Conservation (phyloP, 352 stramenopile genomes). For the Phytopythium helicoides region DNA sequence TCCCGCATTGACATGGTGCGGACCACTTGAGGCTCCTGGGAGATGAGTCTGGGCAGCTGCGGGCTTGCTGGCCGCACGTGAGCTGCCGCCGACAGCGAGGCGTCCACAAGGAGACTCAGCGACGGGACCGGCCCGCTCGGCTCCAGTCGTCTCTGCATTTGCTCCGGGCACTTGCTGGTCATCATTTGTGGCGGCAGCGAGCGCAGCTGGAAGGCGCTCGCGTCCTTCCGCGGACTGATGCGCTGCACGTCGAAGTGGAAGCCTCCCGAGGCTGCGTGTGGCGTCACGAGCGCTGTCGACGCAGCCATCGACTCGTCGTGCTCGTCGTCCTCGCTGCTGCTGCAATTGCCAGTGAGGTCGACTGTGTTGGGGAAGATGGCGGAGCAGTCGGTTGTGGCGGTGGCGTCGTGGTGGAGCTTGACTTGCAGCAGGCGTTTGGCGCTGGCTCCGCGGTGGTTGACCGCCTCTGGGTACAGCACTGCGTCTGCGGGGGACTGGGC, state of each 20-base stretch:
- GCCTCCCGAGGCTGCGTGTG: constrained; percentile 24
- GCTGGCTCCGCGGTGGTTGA: constrained; percentile 60
- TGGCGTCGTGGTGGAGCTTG: constrained; percentile 20
- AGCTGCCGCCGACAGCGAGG: constrained; percentile 54
- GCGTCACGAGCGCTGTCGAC: constrained; percentile 32
- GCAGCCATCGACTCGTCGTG: background rate
- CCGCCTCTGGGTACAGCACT: constrained; percentile 36
- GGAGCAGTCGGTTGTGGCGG: too few species aligned
- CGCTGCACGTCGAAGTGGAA: constrained; percentile 54
- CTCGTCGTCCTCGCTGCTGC: constrained; percentile 27
- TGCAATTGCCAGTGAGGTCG: background rate
- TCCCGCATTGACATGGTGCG: constrained; percentile 49
- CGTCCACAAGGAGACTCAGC: constrained; percentile 69
- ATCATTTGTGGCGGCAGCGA: too few species aligned
- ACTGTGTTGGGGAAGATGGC: background rate
- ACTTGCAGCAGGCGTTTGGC: constrained; percentile 73
- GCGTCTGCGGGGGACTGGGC: constrained; percentile 24
- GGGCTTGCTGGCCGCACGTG: too few species aligned
- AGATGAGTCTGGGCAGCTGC: too few species aligned
- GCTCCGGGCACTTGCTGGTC: constrained; percentile 4
- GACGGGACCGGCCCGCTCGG: constrained; percentile 34
- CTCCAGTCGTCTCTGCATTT: background rate
- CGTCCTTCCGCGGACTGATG: constrained; percentile 36
- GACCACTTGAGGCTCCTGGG: constrained; percentile 1
- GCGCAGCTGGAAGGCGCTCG: background rate